Percentiles rank a stretch among this genome's conserved stretches.
Conservation (phyloP, 148 eudicot genomes). For the Diospyros lotus region DNA sequence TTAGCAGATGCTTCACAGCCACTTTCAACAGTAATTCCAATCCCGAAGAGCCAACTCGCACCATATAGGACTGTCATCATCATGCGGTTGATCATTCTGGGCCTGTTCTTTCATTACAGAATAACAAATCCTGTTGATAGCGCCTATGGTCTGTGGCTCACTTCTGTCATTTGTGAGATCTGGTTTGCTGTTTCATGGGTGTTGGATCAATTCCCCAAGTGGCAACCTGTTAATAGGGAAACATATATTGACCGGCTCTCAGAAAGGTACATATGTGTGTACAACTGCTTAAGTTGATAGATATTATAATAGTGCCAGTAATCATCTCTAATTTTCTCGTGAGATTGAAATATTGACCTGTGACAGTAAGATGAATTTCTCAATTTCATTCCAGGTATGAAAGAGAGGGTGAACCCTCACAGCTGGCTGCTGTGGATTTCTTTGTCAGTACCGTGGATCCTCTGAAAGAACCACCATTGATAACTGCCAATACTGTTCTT, state of each 20-base stretch:
- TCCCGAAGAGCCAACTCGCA: constrained; percentile 69
- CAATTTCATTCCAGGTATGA: constrained; percentile 49
- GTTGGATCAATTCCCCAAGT: constrained; percentile 98
- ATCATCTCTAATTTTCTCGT: neutral
- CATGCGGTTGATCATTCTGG: constrained; percentile 67
- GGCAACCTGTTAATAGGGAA: constrained; percentile 80
- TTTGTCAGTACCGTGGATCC: constrained; percentile 99
- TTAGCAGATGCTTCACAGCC: constrained; percentile 46
- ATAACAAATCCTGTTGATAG: constrained; percentile 92
- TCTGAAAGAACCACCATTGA: constrained; percentile 93
- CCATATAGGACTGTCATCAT: constrained; percentile 83
- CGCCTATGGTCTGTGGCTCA: constrained; percentile 90
- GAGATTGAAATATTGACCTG: neutral
- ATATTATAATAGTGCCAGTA: neutral
- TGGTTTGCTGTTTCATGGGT: constrained; percentile 99
- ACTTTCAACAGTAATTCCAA: constrained; percentile 68
- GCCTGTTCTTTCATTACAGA: constrained; percentile 87
- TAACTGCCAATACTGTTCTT: constrained; percentile 90
- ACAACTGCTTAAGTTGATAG: neutral
- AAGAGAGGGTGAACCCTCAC: constrained; percentile 76
- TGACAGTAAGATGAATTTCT: neutral
- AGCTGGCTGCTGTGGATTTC: constrained; percentile 94
- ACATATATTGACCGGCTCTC: constrained; percentile 75
- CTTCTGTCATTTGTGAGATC: constrained; percentile 97
- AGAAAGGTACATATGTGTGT: constrained; percentile 43